These are phyloP conservation scores for Rubroshorea leprosula DNA, from an alignment of 345 rosid genomes.

Conservation along the genomic window DNA sequence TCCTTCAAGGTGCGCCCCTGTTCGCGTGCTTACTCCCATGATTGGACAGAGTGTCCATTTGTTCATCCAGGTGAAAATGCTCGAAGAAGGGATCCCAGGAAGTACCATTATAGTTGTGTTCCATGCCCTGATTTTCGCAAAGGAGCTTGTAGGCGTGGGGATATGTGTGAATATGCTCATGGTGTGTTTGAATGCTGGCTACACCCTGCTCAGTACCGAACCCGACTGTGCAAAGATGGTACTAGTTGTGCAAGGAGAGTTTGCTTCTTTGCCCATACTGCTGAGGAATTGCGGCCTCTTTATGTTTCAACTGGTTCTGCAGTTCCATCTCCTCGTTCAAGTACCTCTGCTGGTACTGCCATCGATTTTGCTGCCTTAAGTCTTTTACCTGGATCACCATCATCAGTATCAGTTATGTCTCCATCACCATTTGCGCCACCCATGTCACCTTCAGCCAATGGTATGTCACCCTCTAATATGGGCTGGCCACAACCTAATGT, in stretches of 20 bases:
- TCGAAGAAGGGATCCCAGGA: slow-evolving; percentile 93
- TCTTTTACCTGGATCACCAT: slow-evolving; percentile 79
- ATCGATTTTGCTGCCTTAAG: slow-evolving; percentile 82
- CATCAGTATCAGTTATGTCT: slow-evolving; percentile 70
- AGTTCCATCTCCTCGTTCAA: slow-evolving; percentile 80
- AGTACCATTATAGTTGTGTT: slow-evolving; percentile 93
- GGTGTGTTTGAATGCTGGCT: slow-evolving; percentile 99
- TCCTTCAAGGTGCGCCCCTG: slow-evolving; percentile 94
- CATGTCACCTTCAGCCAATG: slow-evolving; percentile 75
- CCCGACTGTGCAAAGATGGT: slow-evolving; percentile 90
- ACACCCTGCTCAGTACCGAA: slow-evolving; percentile 94
- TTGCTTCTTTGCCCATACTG: slow-evolving; percentile 90
- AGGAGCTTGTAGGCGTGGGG: slow-evolving; percentile 89
- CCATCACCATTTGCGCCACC: slow-evolving; percentile 82
- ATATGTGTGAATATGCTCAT: slow-evolving; percentile 97
- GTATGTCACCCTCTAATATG: slow-evolving; percentile 57
- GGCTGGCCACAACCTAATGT: slow-evolving; percentile 91
- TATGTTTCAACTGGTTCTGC: slow-evolving; percentile 89
- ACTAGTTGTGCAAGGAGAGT: slow-evolving; percentile 79
- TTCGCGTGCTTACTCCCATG: slow-evolving; percentile 94
- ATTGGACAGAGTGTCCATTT: slow-evolving; percentile 98
- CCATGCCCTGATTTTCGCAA: slow-evolving; percentile 96
- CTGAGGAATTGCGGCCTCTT: slow-evolving; percentile 85
- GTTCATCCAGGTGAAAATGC: slow-evolving; percentile 98
- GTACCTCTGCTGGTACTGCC: slow-evolving; percentile 46